phyloP scores from a whole-genome alignment of 1,284 basidiomycete species.

The Athelia sp. region DNA sequence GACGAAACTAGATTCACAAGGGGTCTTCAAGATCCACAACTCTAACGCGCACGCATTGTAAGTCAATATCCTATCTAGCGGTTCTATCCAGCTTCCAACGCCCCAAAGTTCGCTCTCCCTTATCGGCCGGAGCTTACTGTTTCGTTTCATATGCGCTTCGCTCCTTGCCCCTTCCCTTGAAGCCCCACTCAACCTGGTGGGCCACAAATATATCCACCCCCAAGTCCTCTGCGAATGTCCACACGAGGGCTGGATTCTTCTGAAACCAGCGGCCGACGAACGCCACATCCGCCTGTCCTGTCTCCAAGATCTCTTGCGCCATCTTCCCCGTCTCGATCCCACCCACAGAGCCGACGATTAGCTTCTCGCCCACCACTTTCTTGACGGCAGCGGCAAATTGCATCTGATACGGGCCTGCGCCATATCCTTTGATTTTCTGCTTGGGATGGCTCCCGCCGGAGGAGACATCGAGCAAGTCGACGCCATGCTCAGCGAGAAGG shows the following conservation, averaged over 20 bases:
- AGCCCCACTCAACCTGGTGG: slow-evolving; percentile 51
- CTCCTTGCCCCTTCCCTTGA: too few species aligned
- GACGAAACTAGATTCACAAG: too few species aligned
- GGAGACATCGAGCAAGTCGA: slow-evolving; percentile 53
- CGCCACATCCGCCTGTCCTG: slow-evolving; percentile 50
- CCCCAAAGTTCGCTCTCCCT: too few species aligned
- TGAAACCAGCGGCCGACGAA: slow-evolving; percentile 50
- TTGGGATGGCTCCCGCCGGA: slow-evolving; percentile 42
- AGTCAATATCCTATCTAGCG: too few species aligned
- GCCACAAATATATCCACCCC: too few species aligned
- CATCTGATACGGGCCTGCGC: slow-evolving; percentile 52
- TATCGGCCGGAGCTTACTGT: too few species aligned
- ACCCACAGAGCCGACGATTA: slow-evolving; percentile 41
- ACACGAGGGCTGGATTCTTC: too few species aligned
- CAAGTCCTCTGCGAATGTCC: slow-evolving; percentile 52
- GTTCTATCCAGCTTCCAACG: too few species aligned
- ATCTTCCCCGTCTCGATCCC: slow-evolving; percentile 49
- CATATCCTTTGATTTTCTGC: slow-evolving; percentile 32
- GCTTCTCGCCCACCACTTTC: slow-evolving; percentile 40
- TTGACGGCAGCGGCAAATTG: slow-evolving; percentile 51
- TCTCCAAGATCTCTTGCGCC: slow-evolving; percentile 58
- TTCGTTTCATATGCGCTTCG: too few species aligned
- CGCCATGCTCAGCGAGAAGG: slow-evolving; percentile 39
- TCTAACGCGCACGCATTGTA: too few species aligned
- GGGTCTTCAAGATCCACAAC: too few species aligned